These are phyloP conservation scores for Globisporangium recalcitrans DNA, from an alignment of 352 stramenopile genomes.

Conservation along the genomic window DNA sequence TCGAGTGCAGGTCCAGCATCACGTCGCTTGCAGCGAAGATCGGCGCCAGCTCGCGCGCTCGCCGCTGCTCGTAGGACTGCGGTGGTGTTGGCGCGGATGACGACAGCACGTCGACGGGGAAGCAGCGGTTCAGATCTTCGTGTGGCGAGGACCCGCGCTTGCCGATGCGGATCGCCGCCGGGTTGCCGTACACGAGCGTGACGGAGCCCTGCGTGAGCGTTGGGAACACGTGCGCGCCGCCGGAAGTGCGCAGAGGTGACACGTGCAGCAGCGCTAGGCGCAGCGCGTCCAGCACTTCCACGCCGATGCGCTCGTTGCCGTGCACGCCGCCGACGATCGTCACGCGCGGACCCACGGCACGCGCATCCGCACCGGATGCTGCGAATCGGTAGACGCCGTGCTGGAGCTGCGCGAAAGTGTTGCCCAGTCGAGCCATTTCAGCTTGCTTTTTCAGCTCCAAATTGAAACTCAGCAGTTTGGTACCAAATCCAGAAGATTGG, in stretches of 20 bases:
- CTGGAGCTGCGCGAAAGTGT: constrained; percentile 32
- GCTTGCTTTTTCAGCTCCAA: constrained; percentile 17
- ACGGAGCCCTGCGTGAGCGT: constrained; percentile 32
- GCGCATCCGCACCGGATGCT: constrained; percentile 1
- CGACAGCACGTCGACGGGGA: constrained; percentile 32
- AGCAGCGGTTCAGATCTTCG: constrained; percentile 69
- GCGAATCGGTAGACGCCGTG: constrained; percentile 49
- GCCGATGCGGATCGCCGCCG: constrained; percentile 40
- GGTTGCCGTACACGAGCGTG: constrained; percentile 66
- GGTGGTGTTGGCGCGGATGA: neutral
- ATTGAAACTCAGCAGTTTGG: too few relatives aligned
- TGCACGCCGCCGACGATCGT: constrained; percentile 63
- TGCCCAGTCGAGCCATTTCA: constrained; percentile 26
- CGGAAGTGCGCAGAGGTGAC: constrained; percentile 15
- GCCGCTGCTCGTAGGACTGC: constrained; percentile 40
- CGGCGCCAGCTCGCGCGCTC: constrained; percentile 51
- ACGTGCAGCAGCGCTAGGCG: constrained; percentile 36
- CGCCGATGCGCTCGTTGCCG: constrained; percentile 71
- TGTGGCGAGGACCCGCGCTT: constrained; percentile 47
- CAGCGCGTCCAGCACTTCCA: constrained; percentile 54
- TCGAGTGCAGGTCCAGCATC: constrained; percentile 72
- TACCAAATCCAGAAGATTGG: neutral
- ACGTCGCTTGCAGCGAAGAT: constrained; percentile 48
- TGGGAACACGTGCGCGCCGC: constrained; percentile 18
- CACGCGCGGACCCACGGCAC: constrained; percentile 33